These are phyloP conservation scores for Pisolithus thermaeus DNA, from an alignment of 1,284 basidiomycete genomes.

Conservation along the genomic window DNA sequence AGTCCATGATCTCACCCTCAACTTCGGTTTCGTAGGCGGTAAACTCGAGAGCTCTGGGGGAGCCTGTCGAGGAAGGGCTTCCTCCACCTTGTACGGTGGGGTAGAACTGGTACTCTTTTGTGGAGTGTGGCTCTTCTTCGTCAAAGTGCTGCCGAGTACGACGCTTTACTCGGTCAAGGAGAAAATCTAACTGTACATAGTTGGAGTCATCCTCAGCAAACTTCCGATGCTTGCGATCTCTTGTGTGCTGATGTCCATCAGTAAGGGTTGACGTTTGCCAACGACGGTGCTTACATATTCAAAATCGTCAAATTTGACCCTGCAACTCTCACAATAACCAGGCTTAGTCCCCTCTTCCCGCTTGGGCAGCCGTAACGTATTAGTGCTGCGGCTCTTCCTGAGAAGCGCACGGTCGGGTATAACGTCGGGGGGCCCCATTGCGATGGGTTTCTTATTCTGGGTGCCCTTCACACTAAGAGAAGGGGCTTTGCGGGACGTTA, in stretches of 20 bases:
- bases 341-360: constrained; percentile 86
- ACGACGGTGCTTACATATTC: constrained; percentile 51
- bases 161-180: constrained; percentile 72
- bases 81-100: constrained; percentile 19
- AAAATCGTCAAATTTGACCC: constrained; percentile 88
- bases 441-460: constrained; percentile 31
- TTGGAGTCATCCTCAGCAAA: constrained; percentile 82
- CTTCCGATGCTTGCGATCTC: constrained; percentile 73
- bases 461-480: constrained; percentile 25
- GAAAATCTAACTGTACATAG: constrained; percentile 77
- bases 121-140: constrained; percentile 18
- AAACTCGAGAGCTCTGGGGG: no score
- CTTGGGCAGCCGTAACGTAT: constrained; percentile 65
- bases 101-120: constrained; percentile 7
- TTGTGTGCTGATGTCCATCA: constrained; percentile 60
- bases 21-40: no score
- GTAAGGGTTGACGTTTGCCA: neutral
- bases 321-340: constrained; percentile 98
- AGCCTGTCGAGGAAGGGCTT: constrained; percentile 12
- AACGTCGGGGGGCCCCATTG: constrained; percentile 62
- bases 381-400: constrained; percentile 73
- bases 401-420: constrained; percentile 53
- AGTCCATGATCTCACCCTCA: constrained; percentile 14
- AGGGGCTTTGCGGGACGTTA: constrained; percentile 53
- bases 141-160: constrained; percentile 46